These are phyloP conservation scores for Termitomyces sp. DNA, from an alignment of 768 basidiomycete genomes.

Conservation along the genomic window DNA sequence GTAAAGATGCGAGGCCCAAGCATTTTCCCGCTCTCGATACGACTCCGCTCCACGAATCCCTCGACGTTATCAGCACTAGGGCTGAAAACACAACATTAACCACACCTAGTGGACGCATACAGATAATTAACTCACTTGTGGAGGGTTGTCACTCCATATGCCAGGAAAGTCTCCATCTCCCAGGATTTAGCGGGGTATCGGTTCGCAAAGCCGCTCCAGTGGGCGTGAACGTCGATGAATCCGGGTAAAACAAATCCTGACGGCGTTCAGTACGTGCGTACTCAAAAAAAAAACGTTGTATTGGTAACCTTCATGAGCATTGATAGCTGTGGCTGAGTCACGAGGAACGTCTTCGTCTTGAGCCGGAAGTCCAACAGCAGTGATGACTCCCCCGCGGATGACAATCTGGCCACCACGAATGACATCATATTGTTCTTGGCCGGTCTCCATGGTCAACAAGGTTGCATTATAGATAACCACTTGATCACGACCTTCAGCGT, in stretches of 20 bases:
- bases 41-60: slow-evolving; percentile 59
- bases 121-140: slow-evolving; percentile 53
- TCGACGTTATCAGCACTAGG: slow-evolving; percentile 60
- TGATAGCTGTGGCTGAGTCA: slow-evolving; percentile 37
- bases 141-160: slow-evolving; percentile 70
- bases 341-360: slow-evolving; percentile 21
- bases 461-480: slow-evolving; percentile 66
- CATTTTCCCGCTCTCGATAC: slow-evolving; percentile 63
- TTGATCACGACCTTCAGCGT: slow-evolving; percentile 29
- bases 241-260: slow-evolving; percentile 64
- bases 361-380: slow-evolving; percentile 32
- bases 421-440: slow-evolving; percentile 41
- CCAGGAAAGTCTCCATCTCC: slow-evolving; percentile 72
- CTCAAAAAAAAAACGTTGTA: background rate
- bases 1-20: slow-evolving; percentile 71
- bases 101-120: background rate
- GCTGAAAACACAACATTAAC: slow-evolving; percentile 24
- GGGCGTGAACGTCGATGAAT: slow-evolving; percentile 74
- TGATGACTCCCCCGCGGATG: slow-evolving; percentile 53
- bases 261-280: background rate
- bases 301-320: slow-evolving; percentile 51
- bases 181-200: slow-evolving; percentile 61
- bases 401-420: slow-evolving; percentile 47
- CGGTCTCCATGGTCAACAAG: slow-evolving; percentile 62
- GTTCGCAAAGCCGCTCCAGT: slow-evolving; percentile 54